A percentile compares a stretch with the other conserved stretches of the same genome.
These are phyloP conservation scores for Pythium brachiatum DNA, from an alignment of 352 stramenopile genomes.

Conservation along the genomic window DNA sequence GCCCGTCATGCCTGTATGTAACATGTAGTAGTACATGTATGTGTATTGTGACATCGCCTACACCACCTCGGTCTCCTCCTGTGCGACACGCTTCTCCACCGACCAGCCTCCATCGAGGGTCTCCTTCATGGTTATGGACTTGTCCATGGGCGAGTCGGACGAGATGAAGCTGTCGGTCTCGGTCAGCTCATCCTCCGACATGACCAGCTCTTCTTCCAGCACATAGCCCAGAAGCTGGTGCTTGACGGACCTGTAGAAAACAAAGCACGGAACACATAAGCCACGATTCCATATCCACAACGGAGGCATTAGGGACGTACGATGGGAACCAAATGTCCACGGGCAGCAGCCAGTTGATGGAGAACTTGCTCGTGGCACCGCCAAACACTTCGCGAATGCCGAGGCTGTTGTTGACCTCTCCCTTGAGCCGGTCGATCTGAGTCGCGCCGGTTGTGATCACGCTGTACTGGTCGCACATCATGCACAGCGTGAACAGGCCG, in stretches of 20 bases:
- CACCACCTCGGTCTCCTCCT: conserved; percentile 48
- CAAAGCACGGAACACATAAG: background rate
- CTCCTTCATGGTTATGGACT: conserved; percentile 55
- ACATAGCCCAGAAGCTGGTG: conserved; percentile 82
- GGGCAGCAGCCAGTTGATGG: conserved; percentile 79
- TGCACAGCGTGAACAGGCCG: conserved; percentile 98
- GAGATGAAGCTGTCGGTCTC: conserved; percentile 75
- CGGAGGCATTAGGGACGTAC: conserved; percentile 33
- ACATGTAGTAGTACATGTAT: conserved; percentile 2
- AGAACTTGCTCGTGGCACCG: conserved; percentile 50
- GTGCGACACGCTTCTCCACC: conserved; percentile 75
- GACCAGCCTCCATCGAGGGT: conserved; percentile 82
- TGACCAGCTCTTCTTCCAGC: conserved; percentile 65
- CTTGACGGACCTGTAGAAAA: conserved; percentile 60
- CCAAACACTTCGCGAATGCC: conserved; percentile 85
- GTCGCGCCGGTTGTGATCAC: conserved; percentile 95
- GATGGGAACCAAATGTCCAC: conserved; percentile 85
- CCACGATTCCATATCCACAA: background rate
- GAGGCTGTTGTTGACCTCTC: conserved; percentile 67
- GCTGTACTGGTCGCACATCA: conserved; percentile 98
- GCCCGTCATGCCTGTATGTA: too few species aligned
- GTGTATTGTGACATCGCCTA: conserved; percentile 23
- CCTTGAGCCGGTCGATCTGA: conserved; percentile 97
- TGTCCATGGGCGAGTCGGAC: conserved; percentile 35
- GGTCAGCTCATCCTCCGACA: conserved; percentile 68